Base-by-base conservation (phyloP, 2,329 filamentous ascomycete species). In the Lecanosticta acicola region DNA sequence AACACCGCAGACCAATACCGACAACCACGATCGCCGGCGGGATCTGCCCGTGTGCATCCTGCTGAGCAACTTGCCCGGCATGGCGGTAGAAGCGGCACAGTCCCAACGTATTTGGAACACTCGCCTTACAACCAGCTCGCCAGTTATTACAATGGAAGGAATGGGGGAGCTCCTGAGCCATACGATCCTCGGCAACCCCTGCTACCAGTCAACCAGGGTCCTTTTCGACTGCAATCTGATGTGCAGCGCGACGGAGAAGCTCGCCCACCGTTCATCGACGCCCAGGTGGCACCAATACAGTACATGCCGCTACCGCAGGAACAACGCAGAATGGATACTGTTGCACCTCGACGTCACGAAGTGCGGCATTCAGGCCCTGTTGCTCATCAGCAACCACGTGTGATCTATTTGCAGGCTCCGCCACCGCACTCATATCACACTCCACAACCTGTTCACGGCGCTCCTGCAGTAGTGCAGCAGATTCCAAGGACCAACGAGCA, bases 401-500 rank as follows among this genome's bases (percentile, higher is more conserved):
- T 19, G 8, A n/a, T 32, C 14, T 18, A 44, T 16, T 42, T 32
- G 18, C n/a, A n/a, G n/a, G n/a, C n/a, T n/a, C 44, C 43, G n/a
- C 45, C 41, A 32, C 34, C 52, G 11, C 39, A 49, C 14, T 53
- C 51, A 18, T 39, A 47, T 11, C 21, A 49, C 10, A 26, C 38
- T 18, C 39, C 48, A 9, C 51, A 43, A 3, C 45, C 49, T 18
- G 52, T 64, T 2, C 62, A 65, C 45, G 63, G 63, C 24, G 62
- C 62, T 17, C 63, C 61, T n/a, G 62, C 63, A 8, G 54, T 56
- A 18, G 56, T 65, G 3, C 63, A 65, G 48, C 59, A 59, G 33
- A 50, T 59, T n/a, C 55, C 51, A 2, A 42, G 46, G 41, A 7
- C 11, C 7, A 29, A 29, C 24, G 24, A 29, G 24, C 24, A 29